Percentiles rank a stretch among this genome's conserved stretches.
Evolutionary conservation across 2,329 filamentous ascomycete genomes (phyloP).

Genomic region (Aspergillus tanneri): DNA sequence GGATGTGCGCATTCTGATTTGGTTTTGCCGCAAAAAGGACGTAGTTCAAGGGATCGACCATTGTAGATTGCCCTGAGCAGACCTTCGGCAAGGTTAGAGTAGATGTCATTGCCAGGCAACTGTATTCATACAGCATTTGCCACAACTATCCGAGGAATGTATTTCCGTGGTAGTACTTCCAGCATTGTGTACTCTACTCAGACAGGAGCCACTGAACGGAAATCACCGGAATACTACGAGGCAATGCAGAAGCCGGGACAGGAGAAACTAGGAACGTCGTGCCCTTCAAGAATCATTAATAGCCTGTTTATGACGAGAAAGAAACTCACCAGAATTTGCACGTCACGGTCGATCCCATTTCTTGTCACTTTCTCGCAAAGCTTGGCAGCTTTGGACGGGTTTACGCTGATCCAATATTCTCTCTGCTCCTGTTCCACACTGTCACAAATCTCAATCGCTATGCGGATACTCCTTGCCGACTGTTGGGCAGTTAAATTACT

Average conservation of each 20-base stretch:
- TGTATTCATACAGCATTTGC: constrained; percentile 39
- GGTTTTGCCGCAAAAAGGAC: constrained; percentile 23
- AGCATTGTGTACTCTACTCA: constrained; percentile 23
- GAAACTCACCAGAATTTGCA: constrained; percentile 37
- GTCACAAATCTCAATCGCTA: constrained; percentile 38
- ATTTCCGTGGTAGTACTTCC: constrained; percentile 22
- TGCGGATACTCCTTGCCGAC: constrained; percentile 35
- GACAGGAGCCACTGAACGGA: constrained; percentile 28
- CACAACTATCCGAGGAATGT: constrained; percentile 33
- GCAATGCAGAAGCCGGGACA: constrained; percentile 22
- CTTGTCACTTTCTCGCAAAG: constrained; percentile 39
- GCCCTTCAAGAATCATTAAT: constrained; percentile 25
- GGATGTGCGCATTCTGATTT: not conserved
- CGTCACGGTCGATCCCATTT: constrained; percentile 27
- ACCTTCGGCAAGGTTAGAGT: constrained; percentile 19
- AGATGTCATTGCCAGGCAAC: not conserved
- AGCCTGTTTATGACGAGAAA: not conserved
- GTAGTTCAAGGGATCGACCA: constrained; percentile 25
- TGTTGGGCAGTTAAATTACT: constrained; percentile 27
- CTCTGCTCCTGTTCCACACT: constrained; percentile 35
- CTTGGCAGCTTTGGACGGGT: constrained; percentile 37
- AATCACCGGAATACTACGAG: constrained; percentile 27
- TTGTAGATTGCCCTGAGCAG: constrained; percentile 22
- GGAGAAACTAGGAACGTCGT: constrained; percentile 32
- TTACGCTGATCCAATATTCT: constrained; percentile 34